These are phyloP conservation scores for Claviceps arundinis DNA, from an alignment of 2,329 filamentous ascomycete genomes.

Conservation along the genomic window DNA sequence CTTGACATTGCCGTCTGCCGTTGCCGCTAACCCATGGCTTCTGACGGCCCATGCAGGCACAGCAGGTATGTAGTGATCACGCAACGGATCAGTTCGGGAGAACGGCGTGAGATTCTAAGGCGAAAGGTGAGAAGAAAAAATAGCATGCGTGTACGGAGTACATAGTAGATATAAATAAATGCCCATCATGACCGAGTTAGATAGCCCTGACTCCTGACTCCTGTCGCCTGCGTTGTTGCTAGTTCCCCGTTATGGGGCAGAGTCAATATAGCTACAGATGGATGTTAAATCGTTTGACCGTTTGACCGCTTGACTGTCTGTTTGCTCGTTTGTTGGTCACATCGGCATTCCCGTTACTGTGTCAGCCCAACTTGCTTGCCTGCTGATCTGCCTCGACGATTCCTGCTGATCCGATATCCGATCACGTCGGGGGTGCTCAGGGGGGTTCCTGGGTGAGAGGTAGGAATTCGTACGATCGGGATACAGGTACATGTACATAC, in stretches of 20 bases:
- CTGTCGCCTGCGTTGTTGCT: no score
- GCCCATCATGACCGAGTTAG: no score
- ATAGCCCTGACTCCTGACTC: no score
- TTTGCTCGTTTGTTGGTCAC: background rate
- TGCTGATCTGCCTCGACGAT: background rate
- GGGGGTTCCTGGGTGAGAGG: background rate
- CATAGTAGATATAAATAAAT: no score
- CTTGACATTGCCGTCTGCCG: background rate
- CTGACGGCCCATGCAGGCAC: slow-evolving; percentile 3
- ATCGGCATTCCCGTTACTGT: background rate
- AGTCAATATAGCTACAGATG: no score
- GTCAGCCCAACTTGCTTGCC: background rate
- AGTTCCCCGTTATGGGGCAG: background rate
- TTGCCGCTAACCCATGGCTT: background rate
- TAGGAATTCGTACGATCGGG: no score
- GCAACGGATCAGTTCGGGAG: background rate
- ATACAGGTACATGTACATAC: background rate
- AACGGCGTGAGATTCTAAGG: no score
- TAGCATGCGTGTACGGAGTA: no score
- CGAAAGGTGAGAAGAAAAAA: no score
- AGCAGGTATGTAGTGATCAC: background rate
- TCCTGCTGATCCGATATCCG: background rate
- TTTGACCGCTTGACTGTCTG: no score
- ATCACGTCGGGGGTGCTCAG: background rate
- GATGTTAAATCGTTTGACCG: no score